Base-by-base conservation (phyloP, 768 basidiomycete species). In the Leccinum subtestaceum region DNA sequence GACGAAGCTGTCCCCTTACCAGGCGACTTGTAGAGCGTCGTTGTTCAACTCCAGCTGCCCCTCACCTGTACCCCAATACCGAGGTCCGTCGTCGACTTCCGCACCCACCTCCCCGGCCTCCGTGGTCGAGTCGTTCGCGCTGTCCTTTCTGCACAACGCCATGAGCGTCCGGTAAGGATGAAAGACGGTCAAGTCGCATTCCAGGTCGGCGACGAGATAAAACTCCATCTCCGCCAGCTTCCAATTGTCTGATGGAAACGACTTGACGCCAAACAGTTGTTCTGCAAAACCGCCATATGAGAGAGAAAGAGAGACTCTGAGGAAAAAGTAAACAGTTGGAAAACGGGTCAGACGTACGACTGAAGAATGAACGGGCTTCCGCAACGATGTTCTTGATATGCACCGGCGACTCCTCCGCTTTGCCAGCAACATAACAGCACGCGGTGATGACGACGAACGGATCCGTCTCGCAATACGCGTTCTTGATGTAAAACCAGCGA, bases 171-270 rank as follows among this genome's bases (percentile, higher is more conserved):
- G 87, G 74, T 99, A 99, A 0, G 97, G 96, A 71, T 98, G 97
- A 72, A 94, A 98, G 8, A 98, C 83, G 56, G 88, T 83, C 46
- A 99, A 77, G 73, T 98, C 93, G 67, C 96, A 98, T 72, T 97
- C 95, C 27, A 98, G 83, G 70, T 99, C 95, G 68, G 93, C 93
- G 23, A 99, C 88, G 10, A 98, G 86, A 76, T 96, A 98, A 76
- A 98, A 98, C 71, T 98, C 96, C 95, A 98, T 98, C 72, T 99
- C 97, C 3, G 95, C 97, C 13, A 99, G 78, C 68, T 93, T 95
- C 11, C 88, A 84, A 66, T 95, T 90, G 69, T 97, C 95, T 0
- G 89, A 82, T 0, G 91, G 85, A 68, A 97, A 96, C n/a, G 81
- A 74, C 68, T 90, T 88, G 69, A 89, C 78, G 5, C 81, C 84